Evolutionary conservation across 23 red algal species (phyloP).

Genomic region (Agarophyton chilense): DNA sequence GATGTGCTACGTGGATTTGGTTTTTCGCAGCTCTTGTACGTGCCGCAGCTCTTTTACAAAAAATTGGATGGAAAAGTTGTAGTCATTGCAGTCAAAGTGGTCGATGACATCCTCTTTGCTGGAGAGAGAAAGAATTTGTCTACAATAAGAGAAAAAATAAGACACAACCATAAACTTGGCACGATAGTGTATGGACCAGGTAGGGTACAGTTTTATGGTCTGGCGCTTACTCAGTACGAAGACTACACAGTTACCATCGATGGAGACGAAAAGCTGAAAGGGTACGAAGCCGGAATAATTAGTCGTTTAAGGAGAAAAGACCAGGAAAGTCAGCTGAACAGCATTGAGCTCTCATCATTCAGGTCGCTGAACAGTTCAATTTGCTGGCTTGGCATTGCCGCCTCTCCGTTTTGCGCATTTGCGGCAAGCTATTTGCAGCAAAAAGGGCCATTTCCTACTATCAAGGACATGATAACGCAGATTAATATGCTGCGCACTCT

Average conservation of each 20-base stretch:
- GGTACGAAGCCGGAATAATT: background rate
- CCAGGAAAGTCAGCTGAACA: background rate
- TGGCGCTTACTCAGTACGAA: background rate
- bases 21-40: background rate
- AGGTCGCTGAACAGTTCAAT: slow-evolving; percentile 11
- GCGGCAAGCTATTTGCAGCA: slow-evolving; percentile 43
- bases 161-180: background rate
- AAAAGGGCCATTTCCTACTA: background rate
- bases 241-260: background rate
- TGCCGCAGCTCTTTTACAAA: slow-evolving; percentile 37
- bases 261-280: slow-evolving; percentile 25
- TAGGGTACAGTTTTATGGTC: slow-evolving; percentile 11
- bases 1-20: background rate
- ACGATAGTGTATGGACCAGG: slow-evolving; percentile 35
- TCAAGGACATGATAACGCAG: slow-evolving; percentile 26
- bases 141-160: background rate
- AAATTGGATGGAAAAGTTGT: background rate
- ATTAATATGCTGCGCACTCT: background rate
- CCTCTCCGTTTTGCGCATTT: slow-evolving; percentile 30
- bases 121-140: background rate
- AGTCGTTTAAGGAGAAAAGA: background rate
- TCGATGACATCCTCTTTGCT: slow-evolving; percentile 49
- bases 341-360: slow-evolving; percentile 9
- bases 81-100: slow-evolving; percentile 32
- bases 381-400: slow-evolving; percentile 8